Percentiles rank a stretch among this genome's conserved stretches.
These are phyloP conservation scores for Exutisphaerella laricina DNA, from an alignment of 2,329 filamentous ascomycete genomes.

Conservation along the genomic window DNA sequence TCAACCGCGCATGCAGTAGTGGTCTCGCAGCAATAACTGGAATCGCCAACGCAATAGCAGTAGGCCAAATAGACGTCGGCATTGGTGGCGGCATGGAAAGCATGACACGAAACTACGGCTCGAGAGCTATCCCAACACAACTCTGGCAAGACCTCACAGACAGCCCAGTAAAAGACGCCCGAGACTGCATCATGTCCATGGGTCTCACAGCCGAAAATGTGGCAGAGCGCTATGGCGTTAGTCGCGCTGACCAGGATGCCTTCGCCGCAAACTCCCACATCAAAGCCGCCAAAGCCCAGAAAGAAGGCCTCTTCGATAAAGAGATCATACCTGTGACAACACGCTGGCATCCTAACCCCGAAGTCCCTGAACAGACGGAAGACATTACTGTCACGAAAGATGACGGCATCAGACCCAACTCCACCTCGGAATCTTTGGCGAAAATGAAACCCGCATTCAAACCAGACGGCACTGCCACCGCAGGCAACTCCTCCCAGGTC, in stretches of 20 bases:
- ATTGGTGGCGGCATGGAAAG: conserved; percentile 91
- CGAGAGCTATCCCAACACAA: conserved; percentile 73
- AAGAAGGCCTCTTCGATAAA: conserved; percentile 62
- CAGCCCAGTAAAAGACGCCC: conserved; percentile 60
- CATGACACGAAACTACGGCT: conserved; percentile 90
- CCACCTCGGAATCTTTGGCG: conserved; percentile 63
- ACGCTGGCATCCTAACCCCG: conserved; percentile 59
- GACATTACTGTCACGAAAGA: conserved; percentile 66
- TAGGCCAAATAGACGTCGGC: conserved; percentile 65
- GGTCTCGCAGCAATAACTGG: conserved; percentile 71
- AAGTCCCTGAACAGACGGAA: conserved; percentile 45
- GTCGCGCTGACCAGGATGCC: conserved; percentile 70
- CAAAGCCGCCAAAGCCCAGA: conserved; percentile 65
- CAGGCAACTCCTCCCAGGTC: conserved; percentile 80
- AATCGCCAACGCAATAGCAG: conserved; percentile 69
- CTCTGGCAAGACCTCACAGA: conserved; percentile 69
- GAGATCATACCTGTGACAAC: conserved; percentile 81
- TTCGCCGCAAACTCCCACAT: conserved; percentile 72
- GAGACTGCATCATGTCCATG: conserved; percentile 93
- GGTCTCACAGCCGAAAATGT: conserved; percentile 88
- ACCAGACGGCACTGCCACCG: conserved; percentile 68
- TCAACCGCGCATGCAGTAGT: conserved; percentile 81
- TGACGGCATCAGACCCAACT: conserved; percentile 71
- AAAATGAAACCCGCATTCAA: conserved; percentile 83
- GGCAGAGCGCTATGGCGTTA: conserved; percentile 67